A percentile compares a stretch with the other conserved stretches of the same genome.
phyloP scores from a whole-genome alignment of 2,329 filamentous ascomycete genomes.

The Clarireedia hainanense region DNA sequence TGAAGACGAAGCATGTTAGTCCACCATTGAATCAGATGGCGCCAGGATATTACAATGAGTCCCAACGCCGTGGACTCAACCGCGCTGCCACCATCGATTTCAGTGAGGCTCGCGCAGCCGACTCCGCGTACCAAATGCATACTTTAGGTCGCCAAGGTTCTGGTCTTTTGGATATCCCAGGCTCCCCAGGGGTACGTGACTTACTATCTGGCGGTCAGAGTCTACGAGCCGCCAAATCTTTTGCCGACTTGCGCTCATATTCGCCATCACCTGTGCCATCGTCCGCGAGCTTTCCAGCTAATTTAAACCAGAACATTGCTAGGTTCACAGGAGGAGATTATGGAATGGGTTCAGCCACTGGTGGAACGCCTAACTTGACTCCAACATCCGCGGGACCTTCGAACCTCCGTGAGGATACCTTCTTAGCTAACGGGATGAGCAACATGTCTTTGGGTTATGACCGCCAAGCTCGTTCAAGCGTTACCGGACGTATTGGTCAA shows the following conservation, averaged over 20 bases:
- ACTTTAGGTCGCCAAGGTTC: constrained; percentile 74
- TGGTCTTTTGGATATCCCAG: constrained; percentile 77
- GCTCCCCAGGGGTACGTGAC: constrained; percentile 57
- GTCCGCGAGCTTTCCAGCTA: constrained; percentile 75
- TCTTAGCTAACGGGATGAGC: constrained; percentile 43
- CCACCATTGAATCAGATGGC: constrained; percentile 33
- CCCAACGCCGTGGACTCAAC: constrained; percentile 76
- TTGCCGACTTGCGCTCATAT: constrained; percentile 89
- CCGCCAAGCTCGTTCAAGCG: constrained; percentile 27
- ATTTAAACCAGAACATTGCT: constrained; percentile 53
- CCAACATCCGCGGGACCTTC: constrained; percentile 72
- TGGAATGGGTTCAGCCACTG: constrained; percentile 45
- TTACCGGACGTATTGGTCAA: constrained; percentile 35
- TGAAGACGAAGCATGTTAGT: constrained; percentile 42
- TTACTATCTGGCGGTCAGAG: constrained; percentile 62
- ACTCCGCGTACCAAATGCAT: constrained; percentile 61
- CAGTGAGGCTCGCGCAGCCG: constrained; percentile 64
- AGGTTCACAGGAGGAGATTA: constrained; percentile 49
- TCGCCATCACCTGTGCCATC: constrained; percentile 89
- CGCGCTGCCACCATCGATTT: constrained; percentile 97
- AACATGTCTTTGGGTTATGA: constrained; percentile 47
- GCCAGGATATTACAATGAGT: constrained; percentile 56
- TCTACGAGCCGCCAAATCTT: constrained; percentile 89
- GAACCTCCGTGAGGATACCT: constrained; percentile 22
- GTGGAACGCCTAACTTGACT: constrained; percentile 59